Base-by-base conservation (phyloP, 2,329 filamentous ascomycete genomes). In the Aspergillus sp. region DNA sequence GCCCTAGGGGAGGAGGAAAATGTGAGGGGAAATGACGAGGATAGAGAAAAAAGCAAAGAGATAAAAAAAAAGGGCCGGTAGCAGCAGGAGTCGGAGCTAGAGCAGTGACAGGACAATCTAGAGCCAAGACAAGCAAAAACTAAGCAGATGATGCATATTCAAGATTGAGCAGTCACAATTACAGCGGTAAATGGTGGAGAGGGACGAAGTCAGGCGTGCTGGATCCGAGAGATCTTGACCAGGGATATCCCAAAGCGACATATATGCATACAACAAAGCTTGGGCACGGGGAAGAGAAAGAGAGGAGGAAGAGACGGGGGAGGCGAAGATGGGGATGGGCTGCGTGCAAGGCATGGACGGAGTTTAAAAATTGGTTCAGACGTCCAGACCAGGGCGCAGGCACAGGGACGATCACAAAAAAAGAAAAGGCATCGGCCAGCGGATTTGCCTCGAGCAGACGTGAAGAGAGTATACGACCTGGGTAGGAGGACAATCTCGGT, bases 101-200 rank as follows among this genome's bases (percentile, higher is more conserved):
- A 45, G 22, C 26, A 48, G 4, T 30, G 43, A n/a, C 54, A 45
- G 38, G 38, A 59, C 36, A 55, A 48, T 71, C 72, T 74, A 75
- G 66, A 72, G 73, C 73, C 74, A 74, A 74, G 71, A 72, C 73
- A 75, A 76, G 74, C 66, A 76, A 74, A 70, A 32, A 45, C 36
- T 48, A 50, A 39, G 72, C 72, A 69, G 74, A 79, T 81, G 78
- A 79, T 81, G 78, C 80, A 82, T 81, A 72, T 74, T 78, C 74
- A 64, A 67, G 59, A 54, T 55, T 62, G 70, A 64, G 66, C 64
- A 72, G 67, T 56, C 15, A 41, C 53, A 59, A 30, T 30, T 9
- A 30, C 26, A 30, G 26, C 26, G 42, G 42, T 24, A 20, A 20
- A 44, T 44, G 24, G 54, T 32, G 17, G 34, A 59, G 42, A 64